Evolutionary conservation across 495 filamentous ascomycete genomes (phyloP).

Genomic region (Talaromyces trachyspermus): DNA sequence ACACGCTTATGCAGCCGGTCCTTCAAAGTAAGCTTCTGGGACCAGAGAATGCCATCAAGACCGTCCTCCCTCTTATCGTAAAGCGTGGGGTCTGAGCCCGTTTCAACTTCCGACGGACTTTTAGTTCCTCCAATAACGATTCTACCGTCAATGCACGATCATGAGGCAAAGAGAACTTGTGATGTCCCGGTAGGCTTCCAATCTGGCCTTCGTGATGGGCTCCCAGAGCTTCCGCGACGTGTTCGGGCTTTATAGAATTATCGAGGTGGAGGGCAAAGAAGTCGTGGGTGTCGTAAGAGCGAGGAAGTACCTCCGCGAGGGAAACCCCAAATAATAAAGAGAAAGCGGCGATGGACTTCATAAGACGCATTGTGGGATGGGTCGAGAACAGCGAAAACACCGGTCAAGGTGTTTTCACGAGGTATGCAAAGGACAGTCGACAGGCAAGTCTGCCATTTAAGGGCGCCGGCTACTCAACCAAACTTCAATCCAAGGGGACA

Average conservation of each 20-base stretch:
- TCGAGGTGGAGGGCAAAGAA: conserved; percentile 87
- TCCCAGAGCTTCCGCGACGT: conserved; percentile 67
- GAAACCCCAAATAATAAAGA: not conserved
- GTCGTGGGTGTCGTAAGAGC: conserved; percentile 67
- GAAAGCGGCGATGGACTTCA: not conserved
- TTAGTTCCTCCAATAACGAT: conserved; percentile 50
- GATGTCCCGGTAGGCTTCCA: conserved; percentile 72
- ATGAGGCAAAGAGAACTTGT: conserved; percentile 70
- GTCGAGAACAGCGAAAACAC: not conserved
- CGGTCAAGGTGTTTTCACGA: not conserved
- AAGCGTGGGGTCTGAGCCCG: conserved; percentile 43
- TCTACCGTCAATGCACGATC: conserved; percentile 47
- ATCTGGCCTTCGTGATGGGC: conserved; percentile 77
- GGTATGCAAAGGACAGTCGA: not conserved
- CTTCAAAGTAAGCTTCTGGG: conserved; percentile 72
- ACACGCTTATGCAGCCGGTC: conserved; percentile 69
- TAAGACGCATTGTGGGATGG: not conserved
- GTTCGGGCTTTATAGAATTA: conserved; percentile 51
- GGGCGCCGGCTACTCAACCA: too few relatives aligned
- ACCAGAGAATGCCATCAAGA: conserved; percentile 68
- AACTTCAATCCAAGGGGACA: too few relatives aligned
- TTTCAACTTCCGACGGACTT: conserved; percentile 40
- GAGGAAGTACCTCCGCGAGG: conserved; percentile 35
- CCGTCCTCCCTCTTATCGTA: conserved; percentile 43
- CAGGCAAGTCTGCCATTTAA: too few relatives aligned